Base-by-base conservation (phyloP, 148 eudicot genomes). In the Linanthus parryae region DNA sequence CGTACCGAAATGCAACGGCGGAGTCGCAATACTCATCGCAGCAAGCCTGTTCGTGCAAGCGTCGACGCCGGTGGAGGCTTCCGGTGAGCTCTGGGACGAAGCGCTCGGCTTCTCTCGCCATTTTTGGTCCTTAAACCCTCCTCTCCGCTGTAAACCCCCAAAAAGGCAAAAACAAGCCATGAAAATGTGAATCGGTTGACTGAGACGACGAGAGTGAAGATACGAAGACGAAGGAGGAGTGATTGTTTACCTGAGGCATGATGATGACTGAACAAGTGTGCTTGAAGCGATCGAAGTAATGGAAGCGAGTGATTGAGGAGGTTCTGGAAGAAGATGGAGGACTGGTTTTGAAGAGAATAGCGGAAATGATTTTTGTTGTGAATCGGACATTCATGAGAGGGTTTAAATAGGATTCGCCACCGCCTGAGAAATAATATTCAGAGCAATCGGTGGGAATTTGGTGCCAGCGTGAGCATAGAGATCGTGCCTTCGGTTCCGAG, bases 81-180 rank as follows among this genome's bases (percentile, higher is more conserved):
- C 42, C n/a, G 66, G 59, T 10, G 81, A 69, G 56, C 53, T 73
- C 51, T 54, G 54, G 48, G 67, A 48, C 30, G 69, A 36, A n/a
- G n/a, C n/a, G 40, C 56, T 60, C 7, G 87, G 65, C 73, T 76
- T 76, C 50, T 58, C 75, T 59, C 54, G 46, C 90, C 90, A 86
- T 46, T 36, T 64, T 48, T 64, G 78, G 26, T 70, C 78, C 46
- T 48, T 65, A 33, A 42, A 33, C 23, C 45, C 71, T 54, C 65
- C 65, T 38, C 55, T 71, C 38, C 65, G 48, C 95, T 83, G 66
- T 52, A 59, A 15, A 39, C 18, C 44, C 54, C 29, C 50, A 22
- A 23, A 59, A 59, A 48, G 49, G 15, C 47, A 17, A 56, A 41
- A 37, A 15, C 12, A 17, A 56, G 18, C n/a, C 15, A 39, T 31